These are phyloP conservation scores for Fusarium tupiense DNA, from an alignment of 2,329 filamentous ascomycete species.

Conservation along the genomic window DNA sequence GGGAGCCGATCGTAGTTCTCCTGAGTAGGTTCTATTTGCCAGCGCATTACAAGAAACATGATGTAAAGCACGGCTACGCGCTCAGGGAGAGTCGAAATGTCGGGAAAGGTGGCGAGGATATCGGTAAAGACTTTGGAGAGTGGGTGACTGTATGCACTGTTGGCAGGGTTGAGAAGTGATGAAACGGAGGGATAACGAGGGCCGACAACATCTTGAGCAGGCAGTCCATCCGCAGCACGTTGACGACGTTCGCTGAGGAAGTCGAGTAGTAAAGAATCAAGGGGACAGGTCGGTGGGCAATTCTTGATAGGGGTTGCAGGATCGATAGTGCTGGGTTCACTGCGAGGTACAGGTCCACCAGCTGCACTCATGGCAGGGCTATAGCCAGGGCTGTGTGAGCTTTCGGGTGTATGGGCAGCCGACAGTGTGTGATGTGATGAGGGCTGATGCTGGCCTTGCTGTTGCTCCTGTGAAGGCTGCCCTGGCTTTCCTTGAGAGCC, in stretches of 20 bases:
- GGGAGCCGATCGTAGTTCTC: constrained; percentile 85
- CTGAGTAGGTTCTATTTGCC: constrained; percentile 81
- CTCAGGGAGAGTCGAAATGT: constrained; percentile 81
- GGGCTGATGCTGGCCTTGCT: constrained; percentile 23
- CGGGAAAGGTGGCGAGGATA: constrained; percentile 84
- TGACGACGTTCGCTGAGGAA: constrained; percentile 77
- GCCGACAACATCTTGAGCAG: constrained; percentile 73
- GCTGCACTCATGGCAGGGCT: constrained; percentile 35
- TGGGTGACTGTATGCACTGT: constrained; percentile 72
- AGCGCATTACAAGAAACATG: constrained; percentile 89
- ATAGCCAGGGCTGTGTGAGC: constrained; percentile 32
- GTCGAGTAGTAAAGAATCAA: constrained; percentile 82
- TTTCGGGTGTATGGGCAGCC: constrained; percentile 35
- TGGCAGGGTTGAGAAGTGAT: constrained; percentile 77
- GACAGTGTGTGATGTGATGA: constrained; percentile 25
- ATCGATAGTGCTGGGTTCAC: constrained; percentile 28
- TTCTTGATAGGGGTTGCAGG: constrained; percentile 62
- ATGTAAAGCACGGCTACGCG: constrained; percentile 83
- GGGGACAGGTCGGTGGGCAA: constrained; percentile 74
- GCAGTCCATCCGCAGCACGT: constrained; percentile 71
- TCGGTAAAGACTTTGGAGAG: constrained; percentile 87
- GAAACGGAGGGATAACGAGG: constrained; percentile 84
- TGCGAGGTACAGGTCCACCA: constrained; percentile 27
- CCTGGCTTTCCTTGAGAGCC: constrained; percentile 34
- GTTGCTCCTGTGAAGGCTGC: constrained; percentile 29